Base-by-base conservation (phyloP, 305 asterid species). In the Fraxinus angustifolia region DNA sequence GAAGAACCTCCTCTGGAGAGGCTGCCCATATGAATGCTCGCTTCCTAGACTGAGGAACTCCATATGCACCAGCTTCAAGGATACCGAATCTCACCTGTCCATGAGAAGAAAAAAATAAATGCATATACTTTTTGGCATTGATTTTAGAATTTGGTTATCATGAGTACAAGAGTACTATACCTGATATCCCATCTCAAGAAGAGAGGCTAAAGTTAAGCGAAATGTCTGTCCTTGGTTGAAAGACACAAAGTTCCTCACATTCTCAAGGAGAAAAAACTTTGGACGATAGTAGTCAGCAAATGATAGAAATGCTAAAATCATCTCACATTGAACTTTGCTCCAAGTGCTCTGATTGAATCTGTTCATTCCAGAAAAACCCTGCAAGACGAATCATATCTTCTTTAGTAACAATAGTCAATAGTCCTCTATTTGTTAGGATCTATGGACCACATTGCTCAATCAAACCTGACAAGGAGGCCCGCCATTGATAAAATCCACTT, bases 1-100 rank as follows among this genome's bases (percentile, higher is more conserved):
- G 99, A 82, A 96, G 98, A 80, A 86, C 50, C 88, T 92, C 97
- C 58, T 93, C 94, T 16, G 98, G 99, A 79, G 98, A 89, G 26
- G 99, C 98, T 12, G 98, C 98, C 99, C 99, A 96, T 83, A 96
- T 94, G 85, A 96, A 96, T 72, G 98, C 99, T 81, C 99, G 90
- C 88, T 96, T 96, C 87, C 99, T 87, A 45, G 98, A 91, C 88
- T 96, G 99, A 81, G 99, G 97, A 80, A 94, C 95, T 62, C 99
- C 99, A 89, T 80, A 96, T 10, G 98, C 92, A 86, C 99, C 99
- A 78, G 99, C 99, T 90, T 96, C 99, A 62, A 96, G 97, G 83
- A 96, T 90, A 60, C 98, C 99, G 86, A 93, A 96, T 82, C 99
- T 89, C 80, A 89, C 92, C 92, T 89, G 73, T 58, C 16, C 81